phyloP scores from a whole-genome alignment of 192 early-diverging fungal genomes.

The Paraglomus occultum region DNA sequence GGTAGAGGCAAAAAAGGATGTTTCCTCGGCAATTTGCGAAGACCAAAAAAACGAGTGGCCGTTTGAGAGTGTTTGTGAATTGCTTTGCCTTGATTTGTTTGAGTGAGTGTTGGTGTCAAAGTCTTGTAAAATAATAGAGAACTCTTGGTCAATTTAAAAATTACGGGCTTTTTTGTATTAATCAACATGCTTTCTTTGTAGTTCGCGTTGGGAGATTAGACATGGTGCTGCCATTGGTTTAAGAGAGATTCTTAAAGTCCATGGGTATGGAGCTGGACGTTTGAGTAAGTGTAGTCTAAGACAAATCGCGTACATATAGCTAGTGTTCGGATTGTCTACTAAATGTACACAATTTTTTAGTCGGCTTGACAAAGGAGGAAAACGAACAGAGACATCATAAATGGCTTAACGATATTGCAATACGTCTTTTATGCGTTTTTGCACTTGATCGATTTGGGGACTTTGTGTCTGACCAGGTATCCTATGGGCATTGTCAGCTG shows the following conservation, averaged over 20 bases:
- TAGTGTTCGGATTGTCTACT: not conserved
- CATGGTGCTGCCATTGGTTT: conserved; percentile 97
- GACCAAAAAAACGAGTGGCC: conserved; percentile 50
- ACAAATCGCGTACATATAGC: not conserved
- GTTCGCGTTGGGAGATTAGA: conserved; percentile 84
- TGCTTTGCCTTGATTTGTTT: conserved; percentile 56
- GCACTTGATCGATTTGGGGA: conserved; percentile 95
- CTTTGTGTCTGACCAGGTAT: conserved; percentile 86
- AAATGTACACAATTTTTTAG: conserved; percentile 19
- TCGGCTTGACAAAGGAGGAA: conserved; percentile 47
- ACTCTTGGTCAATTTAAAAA: conserved; percentile 30
- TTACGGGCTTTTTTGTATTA: conserved; percentile 60
- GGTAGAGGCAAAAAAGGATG: conserved; percentile 61
- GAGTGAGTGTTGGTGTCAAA: conserved; percentile 31
- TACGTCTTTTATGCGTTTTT: conserved; percentile 92
- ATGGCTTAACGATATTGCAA: conserved; percentile 85
- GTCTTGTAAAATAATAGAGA: conserved; percentile 25
- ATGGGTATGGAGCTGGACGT: conserved; percentile 82
- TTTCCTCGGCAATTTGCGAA: conserved; percentile 31
- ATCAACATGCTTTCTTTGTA: conserved; percentile 66
- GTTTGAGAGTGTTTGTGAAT: conserved; percentile 57
- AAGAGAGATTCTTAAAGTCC: conserved; percentile 81
- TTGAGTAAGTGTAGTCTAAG: conserved; percentile 31
- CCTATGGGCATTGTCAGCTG: not conserved
- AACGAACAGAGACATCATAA: conserved; percentile 70